Percentiles rank a stretch among this genome's conserved stretches.
These are phyloP conservation scores for Candida boleticola DNA, from an alignment of 805 yeast species.

Conservation along the genomic window DNA sequence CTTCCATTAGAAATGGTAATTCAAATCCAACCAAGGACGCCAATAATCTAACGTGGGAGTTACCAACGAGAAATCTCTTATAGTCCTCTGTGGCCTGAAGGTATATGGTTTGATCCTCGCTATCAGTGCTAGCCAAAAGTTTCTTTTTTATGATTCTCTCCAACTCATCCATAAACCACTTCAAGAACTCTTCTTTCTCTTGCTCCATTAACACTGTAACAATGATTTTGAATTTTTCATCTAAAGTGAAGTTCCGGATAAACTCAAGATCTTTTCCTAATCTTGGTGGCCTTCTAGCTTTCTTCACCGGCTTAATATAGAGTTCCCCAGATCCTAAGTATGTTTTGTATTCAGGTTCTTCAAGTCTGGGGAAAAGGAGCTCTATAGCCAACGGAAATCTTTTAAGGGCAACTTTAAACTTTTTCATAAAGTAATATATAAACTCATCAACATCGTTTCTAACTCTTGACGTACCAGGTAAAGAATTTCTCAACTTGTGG, in stretches of 20 bases:
- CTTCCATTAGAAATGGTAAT: constrained; percentile 39
- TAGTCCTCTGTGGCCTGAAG: constrained; percentile 15
- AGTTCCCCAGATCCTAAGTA: constrained; percentile 65
- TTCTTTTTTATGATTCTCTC: constrained; percentile 26
- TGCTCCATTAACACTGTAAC: constrained; percentile 48
- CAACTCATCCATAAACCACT: constrained; percentile 43
- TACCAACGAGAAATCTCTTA: constrained; percentile 38
- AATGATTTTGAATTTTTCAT: constrained; percentile 49
- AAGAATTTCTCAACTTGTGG: constrained; percentile 45
- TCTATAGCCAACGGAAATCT: constrained; percentile 60
- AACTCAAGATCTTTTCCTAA: constrained; percentile 37
- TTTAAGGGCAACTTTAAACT: constrained; percentile 47
- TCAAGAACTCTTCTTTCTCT: constrained; percentile 41
- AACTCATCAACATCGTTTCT: constrained; percentile 65
- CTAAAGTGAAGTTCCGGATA: constrained; percentile 31
- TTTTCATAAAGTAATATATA: constrained; percentile 61
- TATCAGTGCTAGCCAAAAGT: constrained; percentile 11
- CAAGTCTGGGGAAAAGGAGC: constrained; percentile 60
- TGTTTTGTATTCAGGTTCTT: constrained; percentile 41
- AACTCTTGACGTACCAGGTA: constrained; percentile 43
- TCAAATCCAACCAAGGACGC: constrained; percentile 46
- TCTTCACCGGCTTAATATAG: constrained; percentile 21
- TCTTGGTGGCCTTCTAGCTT: constrained; percentile 19
- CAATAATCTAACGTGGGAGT: constrained; percentile 49
- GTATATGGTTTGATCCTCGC: constrained; percentile 5